Percentiles rank a stretch among this genome's conserved stretches.
phyloP scores from a whole-genome alignment of 805 yeast species.

The Barnettozyma salicaria region DNA sequence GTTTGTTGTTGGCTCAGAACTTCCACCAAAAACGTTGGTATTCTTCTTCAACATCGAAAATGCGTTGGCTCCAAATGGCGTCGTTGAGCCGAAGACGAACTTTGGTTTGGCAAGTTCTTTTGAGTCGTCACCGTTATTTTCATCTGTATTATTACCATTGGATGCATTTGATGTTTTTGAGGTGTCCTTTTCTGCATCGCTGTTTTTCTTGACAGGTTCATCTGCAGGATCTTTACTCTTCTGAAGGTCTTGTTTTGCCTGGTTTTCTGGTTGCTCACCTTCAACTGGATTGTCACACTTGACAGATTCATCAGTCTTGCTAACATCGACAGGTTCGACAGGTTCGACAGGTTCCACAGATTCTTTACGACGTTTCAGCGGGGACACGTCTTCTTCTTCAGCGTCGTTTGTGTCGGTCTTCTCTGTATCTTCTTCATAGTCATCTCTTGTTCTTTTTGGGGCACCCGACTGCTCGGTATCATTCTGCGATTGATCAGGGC shows the following conservation, averaged over 20 bases:
- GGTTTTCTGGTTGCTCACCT: constrained; percentile 5
- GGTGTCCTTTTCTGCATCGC: constrained; percentile 9
- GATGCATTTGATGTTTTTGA: not conserved
- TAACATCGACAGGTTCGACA: too few relatives aligned
- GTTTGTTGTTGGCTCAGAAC: constrained; percentile 17
- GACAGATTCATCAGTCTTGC: constrained; percentile 1
- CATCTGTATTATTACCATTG: not conserved
- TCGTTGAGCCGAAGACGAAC: constrained; percentile 51
- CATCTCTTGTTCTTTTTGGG: constrained; percentile 29
- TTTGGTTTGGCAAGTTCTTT: constrained; percentile 29
- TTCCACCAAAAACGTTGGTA: constrained; percentile 36
- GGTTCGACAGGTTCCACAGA: too few relatives aligned
- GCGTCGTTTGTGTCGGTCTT: constrained; percentile 17
- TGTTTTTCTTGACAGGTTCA: too few relatives aligned
- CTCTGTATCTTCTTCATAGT: constrained; percentile 19
- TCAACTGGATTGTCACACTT: constrained; percentile 14
- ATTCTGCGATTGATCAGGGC: too few relatives aligned
- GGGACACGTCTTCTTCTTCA: constrained; percentile 18
- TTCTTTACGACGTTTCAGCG: constrained; percentile 9
- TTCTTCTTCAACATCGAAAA: constrained; percentile 29
- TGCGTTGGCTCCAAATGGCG: constrained; percentile 41
- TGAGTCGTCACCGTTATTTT: not conserved
- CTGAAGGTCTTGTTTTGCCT: constrained; percentile 5
- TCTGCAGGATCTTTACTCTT: too few relatives aligned
- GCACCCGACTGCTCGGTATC: too few relatives aligned